These are phyloP conservation scores for Saccharomyces hybrid DNA, from an alignment of 1,139 yeast genomes.

Conservation along the genomic window DNA sequence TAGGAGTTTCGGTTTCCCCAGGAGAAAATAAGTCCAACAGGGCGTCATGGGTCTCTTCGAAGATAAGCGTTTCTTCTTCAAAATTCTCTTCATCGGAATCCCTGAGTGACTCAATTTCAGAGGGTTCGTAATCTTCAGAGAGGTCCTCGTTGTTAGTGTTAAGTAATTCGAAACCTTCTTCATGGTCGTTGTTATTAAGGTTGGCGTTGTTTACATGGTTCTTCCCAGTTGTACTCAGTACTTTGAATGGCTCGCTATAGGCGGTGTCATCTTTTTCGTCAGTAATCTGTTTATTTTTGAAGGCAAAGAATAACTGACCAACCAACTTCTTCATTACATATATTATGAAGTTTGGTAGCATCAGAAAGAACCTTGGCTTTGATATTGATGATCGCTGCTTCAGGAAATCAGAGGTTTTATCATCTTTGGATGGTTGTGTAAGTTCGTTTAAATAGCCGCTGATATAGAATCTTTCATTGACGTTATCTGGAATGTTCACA, in stretches of 20 bases:
- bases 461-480: conserved; percentile 21
- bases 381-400: neutral
- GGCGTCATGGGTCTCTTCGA: neutral
- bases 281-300: too few relatives aligned
- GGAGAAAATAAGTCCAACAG: neutral
- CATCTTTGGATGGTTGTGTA: conserved; percentile 4
- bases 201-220: too few relatives aligned
- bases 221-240: too few relatives aligned
- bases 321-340: too few relatives aligned
- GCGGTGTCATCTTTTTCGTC: too few relatives aligned
- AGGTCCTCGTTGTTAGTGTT: too few relatives aligned
- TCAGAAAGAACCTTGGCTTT: neutral
- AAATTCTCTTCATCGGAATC: neutral
- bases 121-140: neutral
- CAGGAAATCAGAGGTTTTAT: neutral
- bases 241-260: too few relatives aligned
- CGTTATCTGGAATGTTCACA: conserved; percentile 11
- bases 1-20: neutral
- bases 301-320: too few relatives aligned
- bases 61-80: neutral
- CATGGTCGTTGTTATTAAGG: too few relatives aligned
- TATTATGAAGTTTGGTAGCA: too few relatives aligned
- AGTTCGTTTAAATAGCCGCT: conserved; percentile 27
- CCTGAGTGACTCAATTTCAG: neutral
- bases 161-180: too few relatives aligned